Evolutionary conservation across 176 grass and related monocot species (phyloP), one percentile per base, ranked within the genome.

Genomic region (Aegilops longissima): DNA sequence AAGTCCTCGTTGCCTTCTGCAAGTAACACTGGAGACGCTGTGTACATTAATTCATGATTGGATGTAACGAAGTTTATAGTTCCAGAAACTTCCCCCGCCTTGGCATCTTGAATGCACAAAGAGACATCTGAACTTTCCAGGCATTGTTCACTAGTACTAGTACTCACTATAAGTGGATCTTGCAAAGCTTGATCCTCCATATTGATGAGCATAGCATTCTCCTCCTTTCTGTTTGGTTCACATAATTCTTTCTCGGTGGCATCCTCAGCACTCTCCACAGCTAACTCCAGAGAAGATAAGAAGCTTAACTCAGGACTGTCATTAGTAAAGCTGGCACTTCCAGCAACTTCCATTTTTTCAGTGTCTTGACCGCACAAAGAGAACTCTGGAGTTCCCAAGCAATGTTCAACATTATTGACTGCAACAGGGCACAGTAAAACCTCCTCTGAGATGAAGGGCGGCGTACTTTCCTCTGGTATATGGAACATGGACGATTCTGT

Each of bases 231-330:
- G 2, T 73, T 34, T 12, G 58, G 6, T 35, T 36, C 49, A 83
- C 20, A 83, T 35, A n/a, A 39, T 83, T 83, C 47, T 42, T 73
- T 70, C 65, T 69, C 80, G 8, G 1, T n/a, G 62, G 14, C 16
- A 68, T 67, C 80, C 44, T 69, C 27, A 56, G 21, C 66, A 25
- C 80, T 21, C 20, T 80, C 62, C 78, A 80, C 38, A 17, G 8
- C 38, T 78, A 88, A 61, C 24, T 78, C 49, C 36, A 63, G 35
- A 78, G 71, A 77, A 31, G 70, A 75, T 67, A 76, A 83, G 47
- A 83, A 69, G 35, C 24, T 83, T 35, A 27, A 63, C 78, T 66
- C 61, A 23, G 24, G 61, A 54, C 16, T 76, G 14, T 3, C 45
- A 51, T 44, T 25, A 80, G 25, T 65, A 64, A 80, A 80, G 13